Conservation (phyloP, 345 rosid genomes). For the Nasturtium officinale region DNA sequence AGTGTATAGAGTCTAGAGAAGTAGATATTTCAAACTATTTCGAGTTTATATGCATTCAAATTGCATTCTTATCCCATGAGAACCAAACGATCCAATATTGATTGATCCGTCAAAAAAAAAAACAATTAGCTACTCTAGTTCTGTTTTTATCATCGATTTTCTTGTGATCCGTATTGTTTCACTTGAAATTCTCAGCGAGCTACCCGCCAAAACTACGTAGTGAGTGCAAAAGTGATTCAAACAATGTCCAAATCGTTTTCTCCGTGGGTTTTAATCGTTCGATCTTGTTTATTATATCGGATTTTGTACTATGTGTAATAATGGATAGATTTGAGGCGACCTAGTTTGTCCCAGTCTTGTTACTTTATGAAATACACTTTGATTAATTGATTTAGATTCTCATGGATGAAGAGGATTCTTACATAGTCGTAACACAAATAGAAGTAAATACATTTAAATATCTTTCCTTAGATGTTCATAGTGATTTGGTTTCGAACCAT, state of each 20-base stretch:
- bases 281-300: not conserved
- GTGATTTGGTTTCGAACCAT: constrained; percentile 26
- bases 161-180: not conserved
- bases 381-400: constrained; percentile 28
- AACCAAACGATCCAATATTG: constrained; percentile 12
- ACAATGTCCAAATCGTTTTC: not conserved
- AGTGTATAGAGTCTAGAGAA: not conserved
- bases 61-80: too few relatives aligned
- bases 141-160: constrained; percentile 6
- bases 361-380: constrained; percentile 12
- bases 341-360: not conserved
- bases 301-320: not conserved
- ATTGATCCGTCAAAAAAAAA: not conserved
- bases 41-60: constrained; percentile 17
- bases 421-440: constrained; percentile 34
- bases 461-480: constrained; percentile 24
- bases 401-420: constrained; percentile 16
- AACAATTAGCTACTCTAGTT: not conserved
- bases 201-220: not conserved
- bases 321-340: not conserved
- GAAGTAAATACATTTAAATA: constrained; percentile 28
- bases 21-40: not conserved
- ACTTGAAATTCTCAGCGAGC: too few relatives aligned
- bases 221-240: constrained; percentile 23
- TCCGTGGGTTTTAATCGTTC: not conserved